phyloP scores from a whole-genome alignment of 257 asterid species.

The Plantago ovata region DNA sequence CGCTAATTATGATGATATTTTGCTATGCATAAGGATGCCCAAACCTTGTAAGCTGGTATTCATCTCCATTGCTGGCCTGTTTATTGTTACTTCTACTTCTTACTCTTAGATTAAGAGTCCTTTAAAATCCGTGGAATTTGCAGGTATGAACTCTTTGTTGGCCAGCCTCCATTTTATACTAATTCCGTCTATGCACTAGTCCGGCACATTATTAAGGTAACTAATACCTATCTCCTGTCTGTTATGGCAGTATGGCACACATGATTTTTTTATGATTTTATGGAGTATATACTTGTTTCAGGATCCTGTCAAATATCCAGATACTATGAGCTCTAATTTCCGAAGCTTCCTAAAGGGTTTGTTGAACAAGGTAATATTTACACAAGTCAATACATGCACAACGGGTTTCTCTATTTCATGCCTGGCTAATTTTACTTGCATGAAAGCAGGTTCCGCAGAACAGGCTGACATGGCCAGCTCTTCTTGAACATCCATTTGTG shows the following conservation, averaged over 20 bases:
- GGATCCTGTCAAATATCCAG: slow-evolving; percentile 99
- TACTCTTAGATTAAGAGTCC: slow-evolving; percentile 10
- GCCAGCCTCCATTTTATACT: slow-evolving; percentile 98
- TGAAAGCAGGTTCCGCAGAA: slow-evolving; percentile 71
- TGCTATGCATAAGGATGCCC: slow-evolving; percentile 8
- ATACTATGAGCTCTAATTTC: slow-evolving; percentile 78
- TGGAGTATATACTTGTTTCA: slow-evolving; percentile 30
- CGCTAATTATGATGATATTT: slow-evolving; percentile 15
- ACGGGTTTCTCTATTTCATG: slow-evolving; percentile 12
- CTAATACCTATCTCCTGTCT: slow-evolving; percentile 9
- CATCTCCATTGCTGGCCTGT: slow-evolving; percentile 7
- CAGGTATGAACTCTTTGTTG: slow-evolving; percentile 98
- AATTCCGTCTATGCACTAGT: slow-evolving; percentile 97
- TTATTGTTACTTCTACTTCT: slow-evolving; percentile 12
- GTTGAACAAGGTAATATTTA: slow-evolving; percentile 75
- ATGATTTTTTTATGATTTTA: slow-evolving; percentile 16
- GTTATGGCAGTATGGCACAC: slow-evolving; percentile 13
- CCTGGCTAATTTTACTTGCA: slow-evolving; percentile 27
- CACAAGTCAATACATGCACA: slow-evolving; percentile 9
- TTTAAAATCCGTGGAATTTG: slow-evolving; percentile 10
- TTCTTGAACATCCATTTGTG: slow-evolving; percentile 95
- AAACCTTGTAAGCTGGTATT: slow-evolving; percentile 16
- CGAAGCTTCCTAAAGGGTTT: slow-evolving; percentile 86
- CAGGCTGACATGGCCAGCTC: slow-evolving; percentile 96
- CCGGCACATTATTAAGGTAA: slow-evolving; percentile 92